phyloP scores from a whole-genome alignment of 331 rosid species.

The Erythrophleum ivorense region DNA sequence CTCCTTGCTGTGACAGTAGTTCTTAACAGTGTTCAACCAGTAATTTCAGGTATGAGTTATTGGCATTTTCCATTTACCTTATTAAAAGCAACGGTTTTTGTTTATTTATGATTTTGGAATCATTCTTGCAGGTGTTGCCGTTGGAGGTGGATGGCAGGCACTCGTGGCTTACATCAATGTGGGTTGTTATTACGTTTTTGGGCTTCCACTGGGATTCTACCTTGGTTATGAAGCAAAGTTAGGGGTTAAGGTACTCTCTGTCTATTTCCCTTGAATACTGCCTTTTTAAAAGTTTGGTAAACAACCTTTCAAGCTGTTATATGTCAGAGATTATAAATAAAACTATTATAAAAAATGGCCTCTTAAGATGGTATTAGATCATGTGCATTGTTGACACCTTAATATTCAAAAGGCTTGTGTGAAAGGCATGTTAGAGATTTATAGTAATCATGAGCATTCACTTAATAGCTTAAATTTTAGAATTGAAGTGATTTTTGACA shows the following conservation, averaged over 20 bases:
- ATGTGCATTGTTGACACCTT: background rate
- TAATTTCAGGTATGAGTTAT: constrained; percentile 60
- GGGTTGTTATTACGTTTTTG: constrained; percentile 80
- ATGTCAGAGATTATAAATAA: background rate
- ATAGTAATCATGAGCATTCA: too few species aligned
- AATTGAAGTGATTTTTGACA: background rate
- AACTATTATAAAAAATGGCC: background rate
- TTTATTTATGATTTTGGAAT: constrained; percentile 22
- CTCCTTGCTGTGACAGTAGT: constrained; percentile 72
- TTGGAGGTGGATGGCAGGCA: constrained; percentile 99
- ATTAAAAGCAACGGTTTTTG: background rate
- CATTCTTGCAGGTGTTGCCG: constrained; percentile 77
- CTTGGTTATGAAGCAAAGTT: constrained; percentile 65
- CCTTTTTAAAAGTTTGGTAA: background rate
- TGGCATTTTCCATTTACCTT: constrained; percentile 12
- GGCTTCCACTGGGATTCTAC: constrained; percentile 82
- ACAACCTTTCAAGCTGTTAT: background rate
- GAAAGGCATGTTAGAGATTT: background rate
- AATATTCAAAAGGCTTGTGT: background rate
- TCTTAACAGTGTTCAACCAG: constrained; percentile 67
- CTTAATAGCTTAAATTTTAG: background rate
- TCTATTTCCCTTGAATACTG: constrained; percentile 11
- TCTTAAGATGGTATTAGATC: background rate
- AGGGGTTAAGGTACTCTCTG: constrained; percentile 70
- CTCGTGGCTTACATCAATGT: constrained; percentile 84